These are phyloP conservation scores for Colletotrichum agaves DNA, from an alignment of 2,329 filamentous ascomycete genomes.

Conservation along the genomic window DNA sequence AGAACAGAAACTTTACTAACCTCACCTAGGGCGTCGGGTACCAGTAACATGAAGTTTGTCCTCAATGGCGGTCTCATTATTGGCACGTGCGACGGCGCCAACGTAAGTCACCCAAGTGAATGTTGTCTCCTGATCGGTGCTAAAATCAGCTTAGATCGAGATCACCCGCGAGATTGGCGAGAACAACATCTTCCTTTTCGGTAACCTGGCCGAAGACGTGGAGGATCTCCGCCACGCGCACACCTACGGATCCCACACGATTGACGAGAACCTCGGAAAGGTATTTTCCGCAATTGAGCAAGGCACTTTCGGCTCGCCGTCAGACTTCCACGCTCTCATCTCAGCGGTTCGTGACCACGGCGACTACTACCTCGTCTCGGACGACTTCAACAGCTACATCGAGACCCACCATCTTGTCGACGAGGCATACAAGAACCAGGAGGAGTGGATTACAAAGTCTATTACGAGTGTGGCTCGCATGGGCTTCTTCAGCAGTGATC, in stretches of 20 bases:
- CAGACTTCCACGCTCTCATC: conserved; percentile 84
- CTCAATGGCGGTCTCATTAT: conserved; percentile 97
- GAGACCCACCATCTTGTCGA: conserved; percentile 92
- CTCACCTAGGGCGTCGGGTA: conserved; percentile 72
- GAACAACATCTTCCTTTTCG: conserved; percentile 98
- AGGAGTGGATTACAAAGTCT: conserved; percentile 90
- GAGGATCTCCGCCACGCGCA: conserved; percentile 94
- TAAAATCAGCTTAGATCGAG: conserved; percentile 72
- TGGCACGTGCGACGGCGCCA: conserved; percentile 96
- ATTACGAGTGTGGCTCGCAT: conserved; percentile 91
- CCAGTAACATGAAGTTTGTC: conserved; percentile 99
- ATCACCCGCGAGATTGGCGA: conserved; percentile 97
- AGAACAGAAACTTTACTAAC: conserved; percentile 26
- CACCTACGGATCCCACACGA: conserved; percentile 80
- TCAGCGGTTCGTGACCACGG: conserved; percentile 90
- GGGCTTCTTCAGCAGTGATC: conserved; percentile 97
- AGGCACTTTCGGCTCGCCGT: conserved; percentile 82
- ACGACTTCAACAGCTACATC: conserved; percentile 96
- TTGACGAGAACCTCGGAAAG: conserved; percentile 80
- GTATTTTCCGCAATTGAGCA: conserved; percentile 87
- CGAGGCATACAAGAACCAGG: conserved; percentile 89
- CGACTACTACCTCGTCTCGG: conserved; percentile 97
- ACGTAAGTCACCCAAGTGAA: conserved; percentile 68
- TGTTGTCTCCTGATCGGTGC: conserved; percentile 34
- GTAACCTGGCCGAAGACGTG: conserved; percentile 94